phyloP scores from a whole-genome alignment of 2,329 filamentous ascomycete genomes.

The Pseudogymnoascus sp. region DNA sequence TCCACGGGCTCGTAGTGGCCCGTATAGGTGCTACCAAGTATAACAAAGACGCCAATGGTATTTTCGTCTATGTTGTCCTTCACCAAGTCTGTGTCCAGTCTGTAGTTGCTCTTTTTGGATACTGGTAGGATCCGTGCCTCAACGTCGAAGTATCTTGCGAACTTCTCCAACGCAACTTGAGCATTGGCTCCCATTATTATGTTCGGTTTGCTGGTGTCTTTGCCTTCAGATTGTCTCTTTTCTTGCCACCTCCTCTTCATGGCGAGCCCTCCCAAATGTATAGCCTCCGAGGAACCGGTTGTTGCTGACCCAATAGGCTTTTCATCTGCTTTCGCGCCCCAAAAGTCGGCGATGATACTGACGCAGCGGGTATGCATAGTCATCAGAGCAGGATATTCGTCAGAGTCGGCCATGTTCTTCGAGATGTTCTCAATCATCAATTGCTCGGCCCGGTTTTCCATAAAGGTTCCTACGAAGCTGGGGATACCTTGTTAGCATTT shows the following conservation, averaged over 20 bases:
- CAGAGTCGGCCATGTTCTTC: constrained; percentile 66
- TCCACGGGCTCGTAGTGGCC: constrained; percentile 67
- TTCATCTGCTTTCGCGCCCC: constrained; percentile 53
- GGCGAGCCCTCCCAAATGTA: constrained; percentile 60
- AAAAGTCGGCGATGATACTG: constrained; percentile 59
- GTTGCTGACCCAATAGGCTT: constrained; percentile 61
- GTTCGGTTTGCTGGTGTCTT: constrained; percentile 57
- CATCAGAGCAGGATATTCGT: constrained; percentile 40
- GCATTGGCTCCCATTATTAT: constrained; percentile 69
- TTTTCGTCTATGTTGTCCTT: constrained; percentile 65
- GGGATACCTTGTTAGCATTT: constrained; percentile 10
- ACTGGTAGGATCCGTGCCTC: constrained; percentile 58
- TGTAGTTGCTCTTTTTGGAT: constrained; percentile 49
- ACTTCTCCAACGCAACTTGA: constrained; percentile 66
- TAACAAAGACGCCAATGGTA: constrained; percentile 68
- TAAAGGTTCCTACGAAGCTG: constrained; percentile 63
- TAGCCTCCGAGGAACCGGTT: constrained; percentile 63
- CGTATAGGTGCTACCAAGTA: constrained; percentile 64
- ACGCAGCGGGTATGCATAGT: constrained; percentile 60
- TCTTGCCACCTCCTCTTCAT: constrained; percentile 73
- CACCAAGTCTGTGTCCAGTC: constrained; percentile 56
- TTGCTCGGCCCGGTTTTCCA: constrained; percentile 57
- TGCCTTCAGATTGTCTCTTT: constrained; percentile 48
- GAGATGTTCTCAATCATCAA: constrained; percentile 60
- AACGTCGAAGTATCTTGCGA: constrained; percentile 66